Evolutionary conservation across 164 flowering plant species (phyloP).

Genomic region (Euptelea pleiosperma): DNA sequence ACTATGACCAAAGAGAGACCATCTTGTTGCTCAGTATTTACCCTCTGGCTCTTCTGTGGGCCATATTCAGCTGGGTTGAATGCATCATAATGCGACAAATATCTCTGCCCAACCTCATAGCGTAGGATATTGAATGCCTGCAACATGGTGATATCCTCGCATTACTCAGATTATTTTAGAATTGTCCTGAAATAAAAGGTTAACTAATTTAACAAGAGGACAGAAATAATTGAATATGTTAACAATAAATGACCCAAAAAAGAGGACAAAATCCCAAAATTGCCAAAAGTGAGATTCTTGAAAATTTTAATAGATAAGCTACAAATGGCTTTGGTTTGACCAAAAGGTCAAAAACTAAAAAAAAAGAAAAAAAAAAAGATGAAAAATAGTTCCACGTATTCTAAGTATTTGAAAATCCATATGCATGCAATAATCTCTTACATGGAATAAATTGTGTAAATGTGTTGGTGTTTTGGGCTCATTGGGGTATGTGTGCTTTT

Average conservation of each 20-base stretch:
- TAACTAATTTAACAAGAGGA: conserved; percentile 14
- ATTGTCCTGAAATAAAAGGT: conserved; percentile 28
- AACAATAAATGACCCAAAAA: conserved; percentile 2
- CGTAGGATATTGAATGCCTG: conserved; percentile 91
- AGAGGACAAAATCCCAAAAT: conserved; percentile 18
- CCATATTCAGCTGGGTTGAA: conserved; percentile 90
- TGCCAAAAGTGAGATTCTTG: conserved; percentile 20
- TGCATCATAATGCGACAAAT: conserved; percentile 83
- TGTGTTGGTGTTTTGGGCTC: background rate
- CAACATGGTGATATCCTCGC: conserved; percentile 44
- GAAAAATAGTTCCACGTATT: too few species aligned
- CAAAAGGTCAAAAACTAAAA: too few species aligned
- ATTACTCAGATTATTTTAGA: conserved; percentile 24
- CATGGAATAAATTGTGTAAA: background rate
- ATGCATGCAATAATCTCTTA: background rate
- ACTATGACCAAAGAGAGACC: background rate
- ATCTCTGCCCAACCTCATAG: conserved; percentile 91
- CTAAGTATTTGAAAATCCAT: too few species aligned
- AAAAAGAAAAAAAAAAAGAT: too few species aligned
- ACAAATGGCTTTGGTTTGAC: too few species aligned
- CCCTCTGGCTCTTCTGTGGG: conserved; percentile 95
- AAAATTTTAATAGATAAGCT: background rate
- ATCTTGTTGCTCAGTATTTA: conserved; percentile 25
- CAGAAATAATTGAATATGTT: background rate
- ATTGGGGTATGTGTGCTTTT: conserved; percentile 11